Conservation (phyloP, 2,329 filamentous ascomycete genomes). For the Xylariales sp. region DNA sequence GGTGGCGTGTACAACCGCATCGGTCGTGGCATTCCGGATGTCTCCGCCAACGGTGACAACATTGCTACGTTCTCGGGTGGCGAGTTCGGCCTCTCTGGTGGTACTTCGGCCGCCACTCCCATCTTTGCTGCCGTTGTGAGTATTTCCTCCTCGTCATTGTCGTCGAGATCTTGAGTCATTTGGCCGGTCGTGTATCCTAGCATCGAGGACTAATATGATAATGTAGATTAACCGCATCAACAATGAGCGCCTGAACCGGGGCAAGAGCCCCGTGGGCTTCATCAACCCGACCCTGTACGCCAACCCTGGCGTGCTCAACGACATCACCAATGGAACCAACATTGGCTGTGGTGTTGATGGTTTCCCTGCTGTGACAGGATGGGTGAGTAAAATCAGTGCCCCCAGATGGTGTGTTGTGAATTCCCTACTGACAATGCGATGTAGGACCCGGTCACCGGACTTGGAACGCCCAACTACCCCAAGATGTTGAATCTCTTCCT, state of each 20-base stretch:
- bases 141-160: no score
- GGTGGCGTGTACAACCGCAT: slow-evolving; percentile 26
- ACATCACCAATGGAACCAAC: slow-evolving; percentile 5
- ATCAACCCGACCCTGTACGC: slow-evolving; percentile 8
- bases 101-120: slow-evolving; percentile 53
- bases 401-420: no score
- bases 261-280: slow-evolving; percentile 7
- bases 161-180: no score
- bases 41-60: slow-evolving; percentile 36
- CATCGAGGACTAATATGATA: no score
- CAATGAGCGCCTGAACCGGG: slow-evolving; percentile 2
- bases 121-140: slow-evolving; percentile 53
- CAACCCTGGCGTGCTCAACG: slow-evolving; percentile 7
- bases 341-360: slow-evolving; percentile 24
- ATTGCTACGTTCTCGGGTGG: slow-evolving; percentile 20
- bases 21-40: slow-evolving; percentile 32
- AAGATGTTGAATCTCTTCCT: slow-evolving; percentile 6
- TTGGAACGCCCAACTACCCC: slow-evolving; percentile 26
- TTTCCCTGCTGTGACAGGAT: slow-evolving; percentile 42
- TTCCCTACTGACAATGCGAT: no score
- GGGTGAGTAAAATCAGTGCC: no score
- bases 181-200: no score
- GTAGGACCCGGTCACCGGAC: slow-evolving; percentile 46
- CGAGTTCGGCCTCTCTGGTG: slow-evolving; percentile 32
- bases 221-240: no score